Evolutionary conservation across 148 eudicot species (phyloP).

Genomic region (Beta vulgaris): DNA sequence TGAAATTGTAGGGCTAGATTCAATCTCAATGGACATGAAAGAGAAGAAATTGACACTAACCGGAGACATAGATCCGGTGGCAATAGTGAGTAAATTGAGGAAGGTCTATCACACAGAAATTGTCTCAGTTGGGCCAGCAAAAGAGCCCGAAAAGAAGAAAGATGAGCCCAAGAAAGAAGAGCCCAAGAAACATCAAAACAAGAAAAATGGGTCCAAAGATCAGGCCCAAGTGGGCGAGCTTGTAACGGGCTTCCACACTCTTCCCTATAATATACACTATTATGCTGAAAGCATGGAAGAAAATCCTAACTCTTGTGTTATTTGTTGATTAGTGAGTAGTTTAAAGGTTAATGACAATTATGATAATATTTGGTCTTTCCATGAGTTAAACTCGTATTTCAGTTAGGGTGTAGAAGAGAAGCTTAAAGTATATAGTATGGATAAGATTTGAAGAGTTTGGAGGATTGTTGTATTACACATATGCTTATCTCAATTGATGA

Average conservation of each 20-base stretch:
- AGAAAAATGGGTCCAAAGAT: neutral
- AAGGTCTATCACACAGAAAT: slow-evolving; percentile 21
- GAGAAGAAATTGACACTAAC: slow-evolving; percentile 27
- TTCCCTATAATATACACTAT: neutral
- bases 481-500: neutral
- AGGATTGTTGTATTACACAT: neutral
- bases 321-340: slow-evolving; percentile 5
- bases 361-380: neutral
- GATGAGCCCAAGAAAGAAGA: slow-evolving; percentile 23
- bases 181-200: neutral
- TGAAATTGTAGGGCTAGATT: slow-evolving; percentile 57
- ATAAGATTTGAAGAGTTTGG: neutral
- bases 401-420: neutral
- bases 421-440: neutral
- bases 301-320: slow-evolving; percentile 25
- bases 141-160: slow-evolving; percentile 28
- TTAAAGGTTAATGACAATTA: neutral
- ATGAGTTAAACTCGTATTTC: neutral
- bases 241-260: neutral
- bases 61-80: slow-evolving; percentile 29
- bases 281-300: slow-evolving; percentile 15
- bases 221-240: neutral
- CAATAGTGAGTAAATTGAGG: slow-evolving; percentile 26
- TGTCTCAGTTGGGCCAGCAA: slow-evolving; percentile 29
- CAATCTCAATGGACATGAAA: slow-evolving; percentile 47